Evolutionary conservation across 441 rosid genomes (phyloP).

Genomic region (Kokia cookei): DNA sequence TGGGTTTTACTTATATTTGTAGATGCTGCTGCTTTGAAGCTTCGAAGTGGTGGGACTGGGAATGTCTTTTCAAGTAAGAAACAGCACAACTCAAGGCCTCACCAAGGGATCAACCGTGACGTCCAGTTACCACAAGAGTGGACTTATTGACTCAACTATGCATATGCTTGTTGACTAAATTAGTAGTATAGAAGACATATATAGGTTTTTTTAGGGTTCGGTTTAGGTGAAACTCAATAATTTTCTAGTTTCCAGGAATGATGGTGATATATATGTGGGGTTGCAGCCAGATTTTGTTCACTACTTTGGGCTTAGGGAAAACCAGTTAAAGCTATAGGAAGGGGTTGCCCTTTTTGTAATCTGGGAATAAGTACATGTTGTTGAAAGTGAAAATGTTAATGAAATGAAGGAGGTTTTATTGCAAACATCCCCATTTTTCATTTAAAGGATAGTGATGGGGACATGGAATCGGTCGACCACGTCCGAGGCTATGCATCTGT

Average conservation of each 20-base stretch:
- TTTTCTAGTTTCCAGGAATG: neutral
- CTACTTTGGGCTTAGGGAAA: conserved; percentile 12
- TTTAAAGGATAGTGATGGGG: no score
- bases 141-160: conserved; percentile 32
- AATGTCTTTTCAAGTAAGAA: conserved; percentile 14
- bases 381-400: neutral
- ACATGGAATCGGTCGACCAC: no score
- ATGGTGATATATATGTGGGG: neutral
- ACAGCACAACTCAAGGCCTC: conserved; percentile 21
- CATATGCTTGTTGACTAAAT: neutral
- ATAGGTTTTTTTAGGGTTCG: conserved; percentile 13
- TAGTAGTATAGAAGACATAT: neutral
- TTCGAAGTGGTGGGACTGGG: conserved; percentile 10
- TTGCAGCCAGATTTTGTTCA: conserved; percentile 12
- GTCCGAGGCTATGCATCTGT: no score
- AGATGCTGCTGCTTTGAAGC: conserved; percentile 24
- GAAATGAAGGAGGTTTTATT: neutral
- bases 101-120: conserved; percentile 22
- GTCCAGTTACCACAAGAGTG: conserved; percentile 56
- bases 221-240: neutral
- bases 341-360: neutral
- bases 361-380: neutral
- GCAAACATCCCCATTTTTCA: neutral
- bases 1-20: neutral
- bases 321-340: neutral